phyloP scores from a whole-genome alignment of 1,139 yeast species.

The Kodamaea arcana region DNA sequence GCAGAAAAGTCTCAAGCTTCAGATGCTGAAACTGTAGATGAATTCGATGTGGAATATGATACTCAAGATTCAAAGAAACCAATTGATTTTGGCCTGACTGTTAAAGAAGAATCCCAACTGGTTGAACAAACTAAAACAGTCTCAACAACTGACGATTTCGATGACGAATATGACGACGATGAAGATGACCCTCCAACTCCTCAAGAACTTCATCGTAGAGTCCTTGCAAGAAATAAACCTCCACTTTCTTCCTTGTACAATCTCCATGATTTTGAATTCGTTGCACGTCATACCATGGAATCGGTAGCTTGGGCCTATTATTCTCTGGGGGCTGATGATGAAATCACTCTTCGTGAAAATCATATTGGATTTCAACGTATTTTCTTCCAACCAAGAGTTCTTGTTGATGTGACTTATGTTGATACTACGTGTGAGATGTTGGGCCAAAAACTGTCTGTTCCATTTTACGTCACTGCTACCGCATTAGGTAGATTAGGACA shows the following conservation, averaged over 20 bases:
- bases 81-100: constrained; percentile 10
- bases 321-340: constrained; percentile 91
- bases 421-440: constrained; percentile 39
- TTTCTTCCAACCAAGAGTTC: constrained; percentile 76
- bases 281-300: constrained; percentile 74
- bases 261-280: constrained; percentile 74
- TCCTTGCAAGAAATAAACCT: constrained; percentile 42
- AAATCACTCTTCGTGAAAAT: constrained; percentile 81
- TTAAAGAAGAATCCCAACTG: background rate
- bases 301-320: constrained; percentile 89
- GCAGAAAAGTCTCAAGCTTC: constrained; percentile 1
- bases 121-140: background rate
- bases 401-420: constrained; percentile 61
- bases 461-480: constrained; percentile 76
- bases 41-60: constrained; percentile 45
- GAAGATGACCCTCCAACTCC: constrained; percentile 23
- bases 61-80: constrained; percentile 37
- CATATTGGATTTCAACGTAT: constrained; percentile 83
- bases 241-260: constrained; percentile 66
- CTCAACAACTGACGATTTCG: background rate
- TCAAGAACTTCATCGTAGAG: constrained; percentile 27
- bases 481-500: constrained; percentile 81
- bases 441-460: constrained; percentile 40
- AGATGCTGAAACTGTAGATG: constrained; percentile 28
- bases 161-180: constrained; percentile 14